phyloP scores from a whole-genome alignment of 176 grass and related monocot genomes.

The Thalia dealbata region DNA sequence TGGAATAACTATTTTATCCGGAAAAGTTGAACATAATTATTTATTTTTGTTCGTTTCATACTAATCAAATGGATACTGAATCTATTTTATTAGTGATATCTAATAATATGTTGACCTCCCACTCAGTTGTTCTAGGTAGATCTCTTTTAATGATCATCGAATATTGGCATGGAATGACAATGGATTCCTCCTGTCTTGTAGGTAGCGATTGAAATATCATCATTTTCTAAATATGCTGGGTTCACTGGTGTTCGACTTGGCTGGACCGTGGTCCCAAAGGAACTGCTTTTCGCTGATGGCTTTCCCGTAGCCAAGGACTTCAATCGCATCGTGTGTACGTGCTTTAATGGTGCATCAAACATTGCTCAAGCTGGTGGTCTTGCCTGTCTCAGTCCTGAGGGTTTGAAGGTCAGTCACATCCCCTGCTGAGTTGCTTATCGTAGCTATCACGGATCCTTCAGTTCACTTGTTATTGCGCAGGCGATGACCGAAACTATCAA shows the following conservation, averaged over 20 bases:
- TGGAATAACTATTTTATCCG: too few species aligned
- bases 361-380: conserved; percentile 77
- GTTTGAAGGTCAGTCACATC: conserved; percentile 44
- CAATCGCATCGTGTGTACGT: conserved; percentile 79
- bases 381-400: conserved; percentile 71
- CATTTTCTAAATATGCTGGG: conserved; percentile 95
- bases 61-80: too few species aligned
- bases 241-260: conserved; percentile 88
- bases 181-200: conserved; percentile 17
- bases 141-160: not conserved
- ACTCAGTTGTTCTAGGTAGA: not conserved
- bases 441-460: conserved; percentile 1
- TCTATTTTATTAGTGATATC: too few species aligned
- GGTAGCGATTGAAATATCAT: conserved; percentile 89
- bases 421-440: not conserved
- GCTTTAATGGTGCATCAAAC: conserved; percentile 89
- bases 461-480: conserved; percentile 18
- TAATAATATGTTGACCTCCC: not conserved
- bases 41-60: too few species aligned
- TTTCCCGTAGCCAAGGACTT: conserved; percentile 88
- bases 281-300: conserved; percentile 86
- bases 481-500: conserved; percentile 27
- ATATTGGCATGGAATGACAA: conserved; percentile 4
- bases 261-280: conserved; percentile 89
- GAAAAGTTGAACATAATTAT: too few species aligned